Conservation (phyloP, 192 early-diverging fungal genomes). For the Coemansia sp. region DNA sequence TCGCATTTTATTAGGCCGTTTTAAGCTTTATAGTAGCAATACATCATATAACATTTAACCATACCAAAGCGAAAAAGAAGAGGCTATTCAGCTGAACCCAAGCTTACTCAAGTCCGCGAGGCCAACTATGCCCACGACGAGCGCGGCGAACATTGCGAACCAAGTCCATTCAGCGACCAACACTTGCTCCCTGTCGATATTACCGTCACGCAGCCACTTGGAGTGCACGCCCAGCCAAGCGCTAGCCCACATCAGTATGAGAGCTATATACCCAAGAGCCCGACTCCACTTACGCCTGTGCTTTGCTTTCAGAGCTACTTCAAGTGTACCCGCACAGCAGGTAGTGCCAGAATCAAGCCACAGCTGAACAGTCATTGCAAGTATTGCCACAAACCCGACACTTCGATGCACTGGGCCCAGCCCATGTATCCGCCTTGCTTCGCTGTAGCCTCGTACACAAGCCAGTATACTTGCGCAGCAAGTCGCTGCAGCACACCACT, state of each 20-base stretch:
- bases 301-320: background rate
- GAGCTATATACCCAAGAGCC: conserved; percentile 12
- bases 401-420: conserved; percentile 10
- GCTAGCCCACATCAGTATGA: conserved; percentile 23
- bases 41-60: background rate
- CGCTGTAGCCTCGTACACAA: background rate
- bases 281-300: conserved; percentile 21
- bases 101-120: conserved; percentile 21
- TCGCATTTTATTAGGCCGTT: background rate
- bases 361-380: conserved; percentile 18
- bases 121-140: conserved; percentile 21
- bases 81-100: conserved; percentile 7
- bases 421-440: background rate
- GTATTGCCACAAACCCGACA: conserved; percentile 9
- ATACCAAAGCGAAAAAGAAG: background rate
- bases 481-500: background rate
- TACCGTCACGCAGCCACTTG: conserved; percentile 3
- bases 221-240: conserved; percentile 40
- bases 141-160: conserved; percentile 16
- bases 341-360: conserved; percentile 9
- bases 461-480: background rate
- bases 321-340: background rate
- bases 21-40: background rate
- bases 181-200: background rate
- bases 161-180: conserved; percentile 19